Evolutionary conservation across 352 stramenopile genomes (phyloP).

Genomic region (Phytopythium sindhum): DNA sequence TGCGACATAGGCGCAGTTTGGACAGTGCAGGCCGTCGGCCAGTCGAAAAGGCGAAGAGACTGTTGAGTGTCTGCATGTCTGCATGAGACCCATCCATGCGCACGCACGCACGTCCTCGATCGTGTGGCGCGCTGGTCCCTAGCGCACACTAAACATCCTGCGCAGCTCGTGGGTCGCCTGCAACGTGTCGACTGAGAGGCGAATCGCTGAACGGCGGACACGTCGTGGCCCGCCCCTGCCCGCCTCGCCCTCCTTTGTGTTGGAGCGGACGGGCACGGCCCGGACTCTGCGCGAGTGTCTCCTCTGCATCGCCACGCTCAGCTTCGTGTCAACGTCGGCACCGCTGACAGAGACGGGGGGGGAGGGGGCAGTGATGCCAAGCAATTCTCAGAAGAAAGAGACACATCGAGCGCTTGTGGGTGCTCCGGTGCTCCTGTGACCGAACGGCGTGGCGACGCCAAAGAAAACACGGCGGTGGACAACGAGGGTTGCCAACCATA

Average conservation of each 20-base stretch:
- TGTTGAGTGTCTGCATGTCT: not conserved
- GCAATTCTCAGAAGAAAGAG: not conserved
- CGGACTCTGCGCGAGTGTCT: not conserved
- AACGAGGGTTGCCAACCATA: not conserved
- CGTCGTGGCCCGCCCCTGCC: not conserved
- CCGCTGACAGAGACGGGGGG: not conserved
- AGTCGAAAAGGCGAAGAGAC: not conserved
- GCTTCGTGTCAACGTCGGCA: not conserved
- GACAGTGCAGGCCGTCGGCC: not conserved
- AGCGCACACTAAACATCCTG: conserved; percentile 1
- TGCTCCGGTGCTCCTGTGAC: not conserved
- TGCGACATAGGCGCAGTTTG: not conserved
- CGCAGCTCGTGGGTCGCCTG: not conserved
- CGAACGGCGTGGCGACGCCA: not conserved
- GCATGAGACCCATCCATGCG: not conserved
- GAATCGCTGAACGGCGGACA: not conserved
- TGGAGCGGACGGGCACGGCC: no score
- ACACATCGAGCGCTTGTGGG: not conserved
- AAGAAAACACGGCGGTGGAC: not conserved
- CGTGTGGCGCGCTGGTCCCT: not conserved
- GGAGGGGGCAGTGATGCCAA: not conserved
- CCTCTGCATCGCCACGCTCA: not conserved
- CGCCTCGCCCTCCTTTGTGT: not conserved
- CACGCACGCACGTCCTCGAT: conserved; percentile 3
- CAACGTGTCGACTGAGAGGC: not conserved